A percentile compares a stretch with the other conserved stretches of the same genome.
phyloP scores from a whole-genome alignment of 139 green algal genomes.

The Medakamo hakoo region DNA sequence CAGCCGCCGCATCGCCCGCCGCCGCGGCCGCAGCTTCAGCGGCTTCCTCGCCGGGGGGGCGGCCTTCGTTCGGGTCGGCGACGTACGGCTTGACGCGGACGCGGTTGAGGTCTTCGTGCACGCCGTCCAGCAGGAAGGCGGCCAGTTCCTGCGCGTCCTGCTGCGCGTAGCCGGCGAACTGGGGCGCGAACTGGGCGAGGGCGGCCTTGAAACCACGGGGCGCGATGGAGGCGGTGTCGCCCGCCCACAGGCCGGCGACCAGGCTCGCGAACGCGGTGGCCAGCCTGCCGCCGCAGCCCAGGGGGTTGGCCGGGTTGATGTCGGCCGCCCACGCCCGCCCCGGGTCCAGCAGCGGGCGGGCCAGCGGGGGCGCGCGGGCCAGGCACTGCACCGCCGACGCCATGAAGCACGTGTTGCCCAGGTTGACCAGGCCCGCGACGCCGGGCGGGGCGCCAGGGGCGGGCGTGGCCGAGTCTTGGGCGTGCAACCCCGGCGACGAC shows the following conservation, averaged over 20 bases:
- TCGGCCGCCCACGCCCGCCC: slow-evolving; percentile 22
- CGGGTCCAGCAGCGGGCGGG: slow-evolving; percentile 44
- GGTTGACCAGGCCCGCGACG: slow-evolving; percentile 70
- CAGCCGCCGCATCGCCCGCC: slow-evolving; percentile 51
- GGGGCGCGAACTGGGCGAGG: slow-evolving; percentile 70
- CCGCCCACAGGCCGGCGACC: slow-evolving; percentile 68
- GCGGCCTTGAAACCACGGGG: slow-evolving; percentile 64
- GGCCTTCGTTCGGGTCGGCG: too few relatives aligned
- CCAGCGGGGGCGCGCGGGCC: slow-evolving; percentile 71
- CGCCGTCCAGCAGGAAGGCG: slow-evolving; percentile 84
- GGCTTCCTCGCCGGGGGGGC: too few relatives aligned
- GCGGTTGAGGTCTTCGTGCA: slow-evolving; percentile 95
- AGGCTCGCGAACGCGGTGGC: slow-evolving; percentile 70
- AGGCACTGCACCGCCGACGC: slow-evolving; percentile 90
- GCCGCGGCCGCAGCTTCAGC: too few relatives aligned
- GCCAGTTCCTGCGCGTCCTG: slow-evolving; percentile 88
- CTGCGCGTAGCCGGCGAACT: slow-evolving; percentile 87
- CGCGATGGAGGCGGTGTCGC: slow-evolving; percentile 21
- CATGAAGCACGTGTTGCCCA: slow-evolving; percentile 98
- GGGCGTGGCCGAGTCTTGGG: not conserved
- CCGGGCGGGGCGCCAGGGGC: too few relatives aligned
- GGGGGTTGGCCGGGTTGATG: slow-evolving; percentile 70
- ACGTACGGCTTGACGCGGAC: slow-evolving; percentile 84
- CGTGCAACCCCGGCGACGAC: too few relatives aligned
- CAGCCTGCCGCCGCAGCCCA: slow-evolving; percentile 81